Base-by-base conservation (phyloP, 306 rosid species). In the Rosa persica region DNA sequence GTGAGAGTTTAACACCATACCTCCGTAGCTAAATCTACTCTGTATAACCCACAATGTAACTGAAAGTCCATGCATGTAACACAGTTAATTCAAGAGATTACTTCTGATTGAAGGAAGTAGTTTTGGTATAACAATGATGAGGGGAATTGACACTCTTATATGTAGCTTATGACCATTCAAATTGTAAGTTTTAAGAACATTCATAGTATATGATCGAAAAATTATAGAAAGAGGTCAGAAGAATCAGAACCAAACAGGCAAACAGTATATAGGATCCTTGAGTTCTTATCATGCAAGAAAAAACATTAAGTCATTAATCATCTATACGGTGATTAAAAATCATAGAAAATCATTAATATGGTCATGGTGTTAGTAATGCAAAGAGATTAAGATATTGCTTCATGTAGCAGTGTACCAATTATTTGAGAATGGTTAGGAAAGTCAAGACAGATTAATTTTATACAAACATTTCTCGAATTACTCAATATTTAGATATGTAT, bases 381-480 rank as follows among this genome's bases (percentile, higher is more conserved):
- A 38, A 6, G 62, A 42, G 72, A 67, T 77, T 73, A 60, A 5
- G n/a, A 51, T 64, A 81, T 52, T 51, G 30, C 44, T 36, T 34
- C 51, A 9, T 8, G 52, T 51, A 57, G 64, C 42, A 58, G 46
- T 20, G 23, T 67, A 30, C 75, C 23, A 54, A 79, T 39, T 39
- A 55, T 64, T 30, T 64, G 69, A 34, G 43, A 13, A 27, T 58
- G 77, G 64, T 61, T 74, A 73, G 30, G 69, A 84, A 94, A 90
- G 94, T 92, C 92, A 86, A 92, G 73, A 78, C 20, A 80, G 6
- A 67, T 39, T 65, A 23, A 80, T 70, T 30, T 84, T 78, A 81
- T 78, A 81, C 82, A 90, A 36, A 16, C 39, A 7, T 82, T 84
- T 83, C 81, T 90, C 82, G 92, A 90, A 87, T 84, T 80, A 64